Percentiles rank a stretch among this genome's conserved stretches.
phyloP scores from a whole-genome alignment of 2,329 filamentous ascomycete species.

The Apiospora marii region DNA sequence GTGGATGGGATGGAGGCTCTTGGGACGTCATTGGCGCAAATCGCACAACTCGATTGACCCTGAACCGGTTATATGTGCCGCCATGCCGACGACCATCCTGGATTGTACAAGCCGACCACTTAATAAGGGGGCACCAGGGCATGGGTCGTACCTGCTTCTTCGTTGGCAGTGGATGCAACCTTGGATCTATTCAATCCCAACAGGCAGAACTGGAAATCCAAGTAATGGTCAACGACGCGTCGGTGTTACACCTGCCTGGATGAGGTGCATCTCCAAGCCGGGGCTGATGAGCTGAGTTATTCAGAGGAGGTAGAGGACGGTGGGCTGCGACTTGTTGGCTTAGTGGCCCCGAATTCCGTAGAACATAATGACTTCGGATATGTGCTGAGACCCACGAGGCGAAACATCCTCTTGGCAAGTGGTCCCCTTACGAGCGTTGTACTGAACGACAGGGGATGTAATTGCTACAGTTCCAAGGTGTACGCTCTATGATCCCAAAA shows the following conservation, averaged over 20 bases:
- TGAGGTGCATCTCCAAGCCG: background rate
- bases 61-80: background rate
- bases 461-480: background rate
- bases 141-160: background rate
- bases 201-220: background rate
- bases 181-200: background rate
- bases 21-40: too few relatives aligned
- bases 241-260: conserved; percentile 5
- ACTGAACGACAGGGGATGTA: background rate
- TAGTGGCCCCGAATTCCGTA: background rate
- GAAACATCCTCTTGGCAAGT: background rate
- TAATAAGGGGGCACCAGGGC: background rate
- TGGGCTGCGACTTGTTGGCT: background rate
- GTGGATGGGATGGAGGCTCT: too few relatives aligned
- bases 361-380: background rate
- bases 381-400: background rate
- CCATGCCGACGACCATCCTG: conserved; percentile 1
- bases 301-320: background rate
- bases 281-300: background rate
- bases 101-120: background rate
- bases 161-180: conserved; percentile 5
- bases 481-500: background rate
- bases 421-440: conserved; percentile 1
- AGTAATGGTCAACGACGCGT: background rate
- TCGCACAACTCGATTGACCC: too few relatives aligned